A percentile compares a stretch with the other conserved stretches of the same genome.
Evolutionary conservation across 1,284 basidiomycete genomes (phyloP).

Genomic region (Vanrija humicola): DNA sequence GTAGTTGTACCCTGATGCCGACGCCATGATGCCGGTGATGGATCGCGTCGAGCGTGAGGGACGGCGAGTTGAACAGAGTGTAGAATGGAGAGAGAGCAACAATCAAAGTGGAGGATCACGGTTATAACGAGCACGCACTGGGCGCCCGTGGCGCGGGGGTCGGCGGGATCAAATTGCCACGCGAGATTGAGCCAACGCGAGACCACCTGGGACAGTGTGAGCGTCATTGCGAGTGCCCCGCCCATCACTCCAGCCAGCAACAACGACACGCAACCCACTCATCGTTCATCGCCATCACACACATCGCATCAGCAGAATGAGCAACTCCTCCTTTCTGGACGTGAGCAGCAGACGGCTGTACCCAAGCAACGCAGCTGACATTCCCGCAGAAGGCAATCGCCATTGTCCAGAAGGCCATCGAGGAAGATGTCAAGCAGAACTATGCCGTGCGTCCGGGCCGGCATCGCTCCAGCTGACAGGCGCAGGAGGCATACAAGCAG

Average conservation of each 20-base stretch:
- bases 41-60: background rate
- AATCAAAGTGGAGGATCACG: background rate
- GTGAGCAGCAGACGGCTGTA: conserved; percentile 33
- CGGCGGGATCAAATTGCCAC: conserved; percentile 4
- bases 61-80: background rate
- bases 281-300: background rate
- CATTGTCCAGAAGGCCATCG: conserved; percentile 91
- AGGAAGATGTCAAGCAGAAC: conserved; percentile 89
- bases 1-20: conserved; percentile 50
- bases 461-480: conserved; percentile 5
- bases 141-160: background rate
- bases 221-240: background rate
- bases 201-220: background rate
- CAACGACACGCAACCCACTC: background rate
- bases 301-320: conserved; percentile 27
- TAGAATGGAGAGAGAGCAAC: background rate
- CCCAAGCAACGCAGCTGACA: background rate
- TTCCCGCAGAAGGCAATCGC: conserved; percentile 78
- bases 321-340: conserved; percentile 55
- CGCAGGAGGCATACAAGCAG: conserved; percentile 80
- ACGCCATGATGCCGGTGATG: conserved; percentile 36
- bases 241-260: too few species aligned
- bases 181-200: background rate
- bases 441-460: conserved; percentile 54
- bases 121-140: background rate